These are phyloP conservation scores for Coemansia sp. DNA, from an alignment of 192 early-diverging fungal genomes.

Conservation along the genomic window DNA sequence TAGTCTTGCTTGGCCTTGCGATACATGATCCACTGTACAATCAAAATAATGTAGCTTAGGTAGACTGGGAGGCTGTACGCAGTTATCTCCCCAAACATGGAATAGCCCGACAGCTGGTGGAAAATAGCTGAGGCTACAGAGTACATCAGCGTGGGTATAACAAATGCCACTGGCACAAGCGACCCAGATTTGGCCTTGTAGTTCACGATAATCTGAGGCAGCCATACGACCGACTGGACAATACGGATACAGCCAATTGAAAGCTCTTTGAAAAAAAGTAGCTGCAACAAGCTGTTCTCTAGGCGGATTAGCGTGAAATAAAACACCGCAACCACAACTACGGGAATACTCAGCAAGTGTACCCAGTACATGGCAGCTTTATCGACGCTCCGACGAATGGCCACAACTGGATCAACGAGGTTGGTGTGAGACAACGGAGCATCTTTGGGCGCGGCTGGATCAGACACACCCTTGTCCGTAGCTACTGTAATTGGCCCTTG, in stretches of 20 bases:
- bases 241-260: neutral
- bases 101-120: neutral
- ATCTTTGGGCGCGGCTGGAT: neutral
- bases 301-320: neutral
- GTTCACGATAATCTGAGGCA: slow-evolving; percentile 16
- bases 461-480: neutral
- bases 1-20: too few species aligned
- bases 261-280: neutral
- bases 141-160: neutral
- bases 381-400: slow-evolving; percentile 8
- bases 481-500: neutral
- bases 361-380: slow-evolving; percentile 8
- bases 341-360: neutral
- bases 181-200: neutral
- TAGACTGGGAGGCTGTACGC: neutral
- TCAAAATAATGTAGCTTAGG: neutral
- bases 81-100: neutral
- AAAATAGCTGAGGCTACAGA: neutral
- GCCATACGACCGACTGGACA: neutral
- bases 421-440: neutral
- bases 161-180: neutral
- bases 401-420: neutral
- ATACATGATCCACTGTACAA: neutral
- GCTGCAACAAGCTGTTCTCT: neutral
- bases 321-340: neutral